phyloP scores from a whole-genome alignment of 495 filamentous ascomycete species.

The Xylaria acuta region DNA sequence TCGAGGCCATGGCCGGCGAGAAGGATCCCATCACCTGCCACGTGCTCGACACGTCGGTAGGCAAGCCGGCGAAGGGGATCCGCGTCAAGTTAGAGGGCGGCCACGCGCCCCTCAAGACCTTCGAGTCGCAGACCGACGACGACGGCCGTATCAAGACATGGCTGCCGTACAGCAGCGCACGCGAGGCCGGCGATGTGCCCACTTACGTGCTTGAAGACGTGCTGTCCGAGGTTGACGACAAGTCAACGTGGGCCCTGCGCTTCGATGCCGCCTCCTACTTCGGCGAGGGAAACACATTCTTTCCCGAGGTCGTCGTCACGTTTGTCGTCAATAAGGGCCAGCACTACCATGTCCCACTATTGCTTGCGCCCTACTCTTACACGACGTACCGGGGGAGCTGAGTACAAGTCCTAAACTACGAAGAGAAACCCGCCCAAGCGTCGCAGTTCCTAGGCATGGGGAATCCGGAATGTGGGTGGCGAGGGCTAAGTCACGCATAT shows the following conservation, averaged over 20 bases:
- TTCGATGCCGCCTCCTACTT: constrained; percentile 84
- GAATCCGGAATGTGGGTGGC: background rate
- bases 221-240: constrained; percentile 41
- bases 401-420: background rate
- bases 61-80: constrained; percentile 75
- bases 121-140: constrained; percentile 72
- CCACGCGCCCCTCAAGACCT: constrained; percentile 65
- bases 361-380: constrained; percentile 90
- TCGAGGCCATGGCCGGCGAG: constrained; percentile 37
- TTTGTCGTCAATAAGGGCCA: constrained; percentile 76
- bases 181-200: constrained; percentile 55
- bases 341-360: constrained; percentile 91
- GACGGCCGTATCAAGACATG: constrained; percentile 88
- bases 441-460: background rate
- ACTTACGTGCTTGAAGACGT: constrained; percentile 59
- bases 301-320: constrained; percentile 85
- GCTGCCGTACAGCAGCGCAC: constrained; percentile 60
- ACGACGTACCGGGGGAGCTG: constrained; percentile 87
- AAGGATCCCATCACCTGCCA: constrained; percentile 67
- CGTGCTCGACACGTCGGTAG: constrained; percentile 65
- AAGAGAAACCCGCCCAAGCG: background rate
- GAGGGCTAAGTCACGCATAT: background rate
- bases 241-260: constrained; percentile 67
- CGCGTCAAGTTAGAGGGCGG: constrained; percentile 76
- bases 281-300: constrained; percentile 79